Conservation (phyloP, 192 early-diverging fungal genomes). For the Phycomyces blakesleeanus region DNA sequence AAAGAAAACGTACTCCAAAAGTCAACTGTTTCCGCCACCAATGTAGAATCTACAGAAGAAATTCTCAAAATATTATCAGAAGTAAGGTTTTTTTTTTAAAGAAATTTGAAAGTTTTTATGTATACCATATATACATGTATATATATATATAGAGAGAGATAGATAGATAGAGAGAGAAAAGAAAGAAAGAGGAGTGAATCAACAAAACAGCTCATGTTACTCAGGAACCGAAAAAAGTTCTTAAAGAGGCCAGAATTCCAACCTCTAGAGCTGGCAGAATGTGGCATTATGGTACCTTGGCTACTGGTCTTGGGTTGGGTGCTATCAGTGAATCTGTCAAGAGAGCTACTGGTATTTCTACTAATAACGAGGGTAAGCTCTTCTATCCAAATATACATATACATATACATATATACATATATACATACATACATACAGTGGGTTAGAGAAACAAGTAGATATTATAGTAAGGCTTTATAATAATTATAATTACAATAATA, state of each 20-base stretch:
- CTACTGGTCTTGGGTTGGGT: conserved; percentile 67
- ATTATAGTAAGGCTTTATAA: no score
- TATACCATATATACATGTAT: no score
- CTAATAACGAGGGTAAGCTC: conserved; percentile 4
- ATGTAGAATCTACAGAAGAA: neutral
- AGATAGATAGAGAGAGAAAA: no score
- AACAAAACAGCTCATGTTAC: neutral
- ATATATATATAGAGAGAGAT: no score
- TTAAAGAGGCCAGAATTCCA: conserved; percentile 64
- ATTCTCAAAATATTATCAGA: neutral
- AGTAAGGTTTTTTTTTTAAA: no score
- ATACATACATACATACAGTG: neutral
- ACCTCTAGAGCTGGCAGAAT: conserved; percentile 71
- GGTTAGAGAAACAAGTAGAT: neutral
- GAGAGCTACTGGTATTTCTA: conserved; percentile 54
- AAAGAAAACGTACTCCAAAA: neutral
- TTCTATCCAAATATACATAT: no score
- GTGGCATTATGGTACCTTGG: conserved; percentile 80
- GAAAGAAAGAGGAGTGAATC: no score
- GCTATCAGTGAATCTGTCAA: conserved; percentile 62
- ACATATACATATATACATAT: neutral
- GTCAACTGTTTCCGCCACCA: neutral
- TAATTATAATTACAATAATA: no score
- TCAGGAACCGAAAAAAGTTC: conserved; percentile 5
- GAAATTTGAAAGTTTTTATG: no score